phyloP scores from a whole-genome alignment of 2,329 filamentous ascomycete genomes.

The Westerdykella sp. region DNA sequence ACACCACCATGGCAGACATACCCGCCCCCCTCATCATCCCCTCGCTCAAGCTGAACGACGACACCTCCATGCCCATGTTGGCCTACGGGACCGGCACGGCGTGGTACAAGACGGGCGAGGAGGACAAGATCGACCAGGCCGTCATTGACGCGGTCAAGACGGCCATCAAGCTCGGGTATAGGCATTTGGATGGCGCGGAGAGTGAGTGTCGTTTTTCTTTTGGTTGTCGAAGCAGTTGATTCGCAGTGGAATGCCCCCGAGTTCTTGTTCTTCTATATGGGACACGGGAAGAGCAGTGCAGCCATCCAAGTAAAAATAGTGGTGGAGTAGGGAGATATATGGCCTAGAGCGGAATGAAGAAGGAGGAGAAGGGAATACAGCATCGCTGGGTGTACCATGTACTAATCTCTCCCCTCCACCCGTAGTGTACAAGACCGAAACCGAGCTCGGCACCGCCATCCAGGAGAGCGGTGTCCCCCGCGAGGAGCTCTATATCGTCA shows the following conservation, averaged over 20 bases:
- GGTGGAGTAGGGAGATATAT: too few species aligned
- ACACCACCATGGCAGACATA: too few species aligned
- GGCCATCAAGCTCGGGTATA: constrained; percentile 64
- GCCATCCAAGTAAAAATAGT: too few species aligned
- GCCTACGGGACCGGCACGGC: constrained; percentile 69
- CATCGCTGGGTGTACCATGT: too few species aligned
- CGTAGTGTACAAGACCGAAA: constrained; percentile 47
- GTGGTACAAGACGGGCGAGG: constrained; percentile 50
- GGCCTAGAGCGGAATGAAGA: too few species aligned
- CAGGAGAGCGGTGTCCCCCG: constrained; percentile 40
- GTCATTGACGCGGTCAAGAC: constrained; percentile 52
- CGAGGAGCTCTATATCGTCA: constrained; percentile 48
- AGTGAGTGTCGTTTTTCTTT: constrained; percentile 36
- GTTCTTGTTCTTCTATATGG: too few species aligned
- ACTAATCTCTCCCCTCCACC: background rate
- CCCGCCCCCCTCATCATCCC: constrained; percentile 42
- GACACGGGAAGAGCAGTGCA: too few species aligned
- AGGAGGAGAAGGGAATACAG: too few species aligned
- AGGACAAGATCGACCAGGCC: constrained; percentile 50
- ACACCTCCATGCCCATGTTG: constrained; percentile 64
- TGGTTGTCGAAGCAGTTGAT: background rate
- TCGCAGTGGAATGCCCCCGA: background rate
- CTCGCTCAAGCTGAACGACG: constrained; percentile 65
- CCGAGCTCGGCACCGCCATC: constrained; percentile 45
- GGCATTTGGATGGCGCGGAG: constrained; percentile 70